Conservation (phyloP, 805 yeast genomes). For the Ogataea chonburiensis region DNA sequence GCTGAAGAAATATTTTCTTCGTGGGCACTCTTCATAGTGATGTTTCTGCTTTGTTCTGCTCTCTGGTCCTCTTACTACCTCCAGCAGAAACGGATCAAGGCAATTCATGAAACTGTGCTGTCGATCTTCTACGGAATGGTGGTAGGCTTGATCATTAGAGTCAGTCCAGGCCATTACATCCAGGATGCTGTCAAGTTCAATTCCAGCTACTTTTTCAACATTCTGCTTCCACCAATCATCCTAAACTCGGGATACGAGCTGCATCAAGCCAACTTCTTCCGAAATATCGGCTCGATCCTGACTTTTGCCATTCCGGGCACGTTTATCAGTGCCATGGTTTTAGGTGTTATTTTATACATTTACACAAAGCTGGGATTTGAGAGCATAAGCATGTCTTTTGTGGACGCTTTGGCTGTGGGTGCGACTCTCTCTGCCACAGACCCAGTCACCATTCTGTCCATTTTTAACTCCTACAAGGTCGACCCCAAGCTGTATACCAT, state of each 20-base stretch:
- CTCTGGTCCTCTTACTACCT: conserved; percentile 93
- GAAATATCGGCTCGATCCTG: conserved; percentile 85
- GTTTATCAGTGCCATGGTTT: conserved; percentile 82
- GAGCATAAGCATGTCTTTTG: conserved; percentile 83
- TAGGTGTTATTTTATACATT: conserved; percentile 81
- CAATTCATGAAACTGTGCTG: conserved; percentile 95
- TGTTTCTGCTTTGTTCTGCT: conserved; percentile 79
- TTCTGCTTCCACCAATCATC: conserved; percentile 92
- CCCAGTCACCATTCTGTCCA: conserved; percentile 94
- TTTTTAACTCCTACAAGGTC: conserved; percentile 95
- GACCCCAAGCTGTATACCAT: conserved; percentile 97
- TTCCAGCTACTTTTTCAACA: conserved; percentile 90
- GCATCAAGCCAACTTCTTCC: conserved; percentile 92
- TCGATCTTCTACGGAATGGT: conserved; percentile 97
- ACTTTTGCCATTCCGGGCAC: conserved; percentile 98
- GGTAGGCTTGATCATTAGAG: conserved; percentile 86
- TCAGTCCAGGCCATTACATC: conserved; percentile 94
- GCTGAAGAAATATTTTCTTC: conserved; percentile 94
- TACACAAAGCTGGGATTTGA: conserved; percentile 94
- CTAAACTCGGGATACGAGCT: conserved; percentile 94
- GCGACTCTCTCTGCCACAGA: conserved; percentile 98
- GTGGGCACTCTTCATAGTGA: conserved; percentile 91
- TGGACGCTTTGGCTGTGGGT: conserved; percentile 96
- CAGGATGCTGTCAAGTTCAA: conserved; percentile 97
- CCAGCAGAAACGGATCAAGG: conserved; percentile 87